These are phyloP conservation scores for Pythium rhizo-oryzae DNA, from an alignment of 352 stramenopile genomes.

Conservation along the genomic window DNA sequence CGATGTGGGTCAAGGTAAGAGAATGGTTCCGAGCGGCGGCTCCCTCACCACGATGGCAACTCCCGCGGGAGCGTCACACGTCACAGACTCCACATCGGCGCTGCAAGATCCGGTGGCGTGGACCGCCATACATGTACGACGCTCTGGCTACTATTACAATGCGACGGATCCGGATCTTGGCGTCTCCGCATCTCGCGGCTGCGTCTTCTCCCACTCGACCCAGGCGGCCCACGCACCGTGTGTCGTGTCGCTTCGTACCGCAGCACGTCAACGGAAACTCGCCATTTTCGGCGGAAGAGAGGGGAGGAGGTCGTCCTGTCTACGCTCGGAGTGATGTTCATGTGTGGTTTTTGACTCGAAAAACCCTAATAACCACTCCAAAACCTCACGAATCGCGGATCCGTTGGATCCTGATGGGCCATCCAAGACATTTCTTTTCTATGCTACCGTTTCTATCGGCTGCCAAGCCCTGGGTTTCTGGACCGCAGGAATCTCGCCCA, in stretches of 20 bases:
- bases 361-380: slow-evolving; percentile 3
- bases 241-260: background rate
- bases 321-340: slow-evolving; percentile 5
- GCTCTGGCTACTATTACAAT: too few species aligned
- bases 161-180: background rate
- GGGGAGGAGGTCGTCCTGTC: background rate
- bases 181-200: background rate
- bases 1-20: too few species aligned
- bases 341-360: background rate
- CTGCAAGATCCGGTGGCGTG: too few species aligned
- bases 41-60: too few species aligned
- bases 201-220: background rate
- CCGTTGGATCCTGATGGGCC: background rate
- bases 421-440: slow-evolving; percentile 13
- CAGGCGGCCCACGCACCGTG: background rate
- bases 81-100: too few species aligned
- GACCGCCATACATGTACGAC: too few species aligned
- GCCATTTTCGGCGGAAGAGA: background rate
- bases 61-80: too few species aligned
- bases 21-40: too few species aligned
- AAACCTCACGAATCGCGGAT: slow-evolving; percentile 4
- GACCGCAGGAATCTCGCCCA: slow-evolving; percentile 1
- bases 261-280: background rate
- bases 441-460: slow-evolving; percentile 8
- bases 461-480: background rate